phyloP scores from a whole-genome alignment of 2,329 filamentous ascomycete species.

The Colletotrichum salicis region DNA sequence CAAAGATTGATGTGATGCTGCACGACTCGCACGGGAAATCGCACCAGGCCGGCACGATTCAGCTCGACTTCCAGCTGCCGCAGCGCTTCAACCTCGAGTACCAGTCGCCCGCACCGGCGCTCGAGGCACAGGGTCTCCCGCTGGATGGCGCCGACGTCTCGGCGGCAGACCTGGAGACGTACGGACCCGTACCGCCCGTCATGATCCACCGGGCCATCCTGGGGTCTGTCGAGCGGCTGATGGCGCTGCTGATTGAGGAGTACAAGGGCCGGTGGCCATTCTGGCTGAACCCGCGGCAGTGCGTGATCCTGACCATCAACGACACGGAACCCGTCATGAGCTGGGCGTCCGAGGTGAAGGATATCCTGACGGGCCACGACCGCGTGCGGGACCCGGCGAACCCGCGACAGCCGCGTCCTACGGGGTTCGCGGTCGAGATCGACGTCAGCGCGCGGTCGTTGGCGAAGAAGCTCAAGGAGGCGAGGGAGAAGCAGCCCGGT shows the following conservation, averaged over 20 bases:
- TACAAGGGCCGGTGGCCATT: slow-evolving; percentile 86
- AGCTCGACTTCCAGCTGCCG: slow-evolving; percentile 90
- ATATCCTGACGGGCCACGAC: slow-evolving; percentile 62
- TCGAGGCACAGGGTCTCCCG: slow-evolving; percentile 62
- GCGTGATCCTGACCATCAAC: slow-evolving; percentile 78
- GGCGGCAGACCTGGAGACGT: slow-evolving; percentile 47
- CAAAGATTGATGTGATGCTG: slow-evolving; percentile 89
- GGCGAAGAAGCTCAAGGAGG: slow-evolving; percentile 76
- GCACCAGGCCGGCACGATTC: slow-evolving; percentile 89
- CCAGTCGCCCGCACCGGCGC: slow-evolving; percentile 72
- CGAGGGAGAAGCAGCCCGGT: slow-evolving; percentile 77
- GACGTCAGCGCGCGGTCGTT: slow-evolving; percentile 73
- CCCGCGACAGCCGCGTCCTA: slow-evolving; percentile 58
- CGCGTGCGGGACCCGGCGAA: slow-evolving; percentile 40
- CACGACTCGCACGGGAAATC: slow-evolving; percentile 84
- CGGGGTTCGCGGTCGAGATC: slow-evolving; percentile 74
- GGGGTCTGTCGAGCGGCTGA: slow-evolving; percentile 84
- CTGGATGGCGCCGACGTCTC: slow-evolving; percentile 48
- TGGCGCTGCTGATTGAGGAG: slow-evolving; percentile 87
- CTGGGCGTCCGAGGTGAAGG: slow-evolving; percentile 59
- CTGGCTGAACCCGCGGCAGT: slow-evolving; percentile 86
- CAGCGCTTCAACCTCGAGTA: slow-evolving; percentile 84
- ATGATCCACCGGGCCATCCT: slow-evolving; percentile 87
- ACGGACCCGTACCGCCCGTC: slow-evolving; percentile 74
- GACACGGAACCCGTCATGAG: slow-evolving; percentile 63